A percentile compares a stretch with the other conserved stretches of the same genome.
These are phyloP conservation scores for Gossypium rotundifolium DNA, from an alignment of 345 rosid species.

Conservation along the genomic window DNA sequence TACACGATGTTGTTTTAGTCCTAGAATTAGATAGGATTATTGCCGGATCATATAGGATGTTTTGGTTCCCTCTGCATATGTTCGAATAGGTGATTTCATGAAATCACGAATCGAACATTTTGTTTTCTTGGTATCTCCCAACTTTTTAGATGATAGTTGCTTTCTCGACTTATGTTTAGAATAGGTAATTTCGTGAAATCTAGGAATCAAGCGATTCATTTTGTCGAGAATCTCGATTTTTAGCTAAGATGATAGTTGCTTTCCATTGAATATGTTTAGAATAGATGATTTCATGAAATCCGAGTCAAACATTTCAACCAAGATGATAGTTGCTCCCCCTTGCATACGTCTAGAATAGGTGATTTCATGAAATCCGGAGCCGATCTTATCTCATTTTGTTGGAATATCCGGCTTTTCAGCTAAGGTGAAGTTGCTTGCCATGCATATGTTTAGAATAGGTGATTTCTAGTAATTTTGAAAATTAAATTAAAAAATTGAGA, in stretches of 20 bases:
- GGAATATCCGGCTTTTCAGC: too few relatives aligned
- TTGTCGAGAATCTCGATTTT: neutral
- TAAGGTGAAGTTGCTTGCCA: too few relatives aligned
- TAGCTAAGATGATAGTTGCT: neutral
- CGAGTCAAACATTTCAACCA: too few relatives aligned
- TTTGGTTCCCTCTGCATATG: neutral
- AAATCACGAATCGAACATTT: too few relatives aligned
- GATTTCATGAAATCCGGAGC: too few relatives aligned
- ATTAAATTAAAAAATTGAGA: too few relatives aligned
- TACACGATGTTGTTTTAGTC: too few relatives aligned
- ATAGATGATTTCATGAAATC: neutral
- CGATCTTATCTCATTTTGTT: too few relatives aligned
- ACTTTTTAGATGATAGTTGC: neutral
- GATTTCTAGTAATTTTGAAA: too few relatives aligned
- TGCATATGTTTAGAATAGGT: neutral
- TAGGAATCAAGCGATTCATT: neutral
- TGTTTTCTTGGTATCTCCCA: neutral
- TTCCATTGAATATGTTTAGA: neutral
- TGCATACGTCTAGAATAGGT: neutral
- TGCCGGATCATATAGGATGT: neutral
- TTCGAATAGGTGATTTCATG: neutral
- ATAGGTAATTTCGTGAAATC: neutral
- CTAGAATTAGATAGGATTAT: neutral
- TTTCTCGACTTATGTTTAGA: neutral
- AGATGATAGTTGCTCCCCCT: too few relatives aligned